phyloP scores from a whole-genome alignment of 2,329 filamentous ascomycete species.

The Talaromyces marneffei region DNA sequence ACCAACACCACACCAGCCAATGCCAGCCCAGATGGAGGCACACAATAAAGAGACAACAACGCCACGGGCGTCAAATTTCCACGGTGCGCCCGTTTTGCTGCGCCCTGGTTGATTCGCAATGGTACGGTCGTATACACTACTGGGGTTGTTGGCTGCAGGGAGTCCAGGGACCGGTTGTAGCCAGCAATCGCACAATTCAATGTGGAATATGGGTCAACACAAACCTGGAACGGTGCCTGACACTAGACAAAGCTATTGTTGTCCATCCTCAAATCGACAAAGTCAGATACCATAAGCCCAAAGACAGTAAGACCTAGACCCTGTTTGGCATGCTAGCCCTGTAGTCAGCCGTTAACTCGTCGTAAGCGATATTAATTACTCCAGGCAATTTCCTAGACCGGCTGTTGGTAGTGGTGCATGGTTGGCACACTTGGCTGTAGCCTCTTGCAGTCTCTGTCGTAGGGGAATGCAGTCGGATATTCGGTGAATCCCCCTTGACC shows the following conservation, averaged over 20 bases:
- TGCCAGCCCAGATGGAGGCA: not conserved
- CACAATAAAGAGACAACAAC: not conserved
- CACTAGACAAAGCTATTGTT: not conserved
- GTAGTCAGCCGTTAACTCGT: not conserved
- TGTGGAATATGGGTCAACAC: not conserved
- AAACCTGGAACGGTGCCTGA: not conserved
- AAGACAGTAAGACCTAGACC: not conserved
- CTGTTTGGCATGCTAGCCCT: not conserved
- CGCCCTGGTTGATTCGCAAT: not conserved
- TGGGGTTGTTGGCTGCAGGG: not conserved
- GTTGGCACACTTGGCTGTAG: not conserved
- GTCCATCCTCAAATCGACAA: not conserved
- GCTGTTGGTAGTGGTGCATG: not conserved
- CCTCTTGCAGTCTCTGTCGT: not conserved
- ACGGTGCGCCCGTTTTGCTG: not conserved
- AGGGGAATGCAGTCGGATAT: not conserved
- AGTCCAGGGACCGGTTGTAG: no score
- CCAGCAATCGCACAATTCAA: not conserved
- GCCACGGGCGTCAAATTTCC: not conserved
- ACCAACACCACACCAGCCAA: not conserved
- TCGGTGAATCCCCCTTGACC: not conserved
- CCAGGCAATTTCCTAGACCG: not conserved
- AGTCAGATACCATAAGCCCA: not conserved
- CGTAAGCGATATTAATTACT: not conserved
- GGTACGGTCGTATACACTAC: conserved; percentile 9